Evolutionary conservation across 164 flowering plant species (phyloP).

Genomic region (Vitis rotundifolia): DNA sequence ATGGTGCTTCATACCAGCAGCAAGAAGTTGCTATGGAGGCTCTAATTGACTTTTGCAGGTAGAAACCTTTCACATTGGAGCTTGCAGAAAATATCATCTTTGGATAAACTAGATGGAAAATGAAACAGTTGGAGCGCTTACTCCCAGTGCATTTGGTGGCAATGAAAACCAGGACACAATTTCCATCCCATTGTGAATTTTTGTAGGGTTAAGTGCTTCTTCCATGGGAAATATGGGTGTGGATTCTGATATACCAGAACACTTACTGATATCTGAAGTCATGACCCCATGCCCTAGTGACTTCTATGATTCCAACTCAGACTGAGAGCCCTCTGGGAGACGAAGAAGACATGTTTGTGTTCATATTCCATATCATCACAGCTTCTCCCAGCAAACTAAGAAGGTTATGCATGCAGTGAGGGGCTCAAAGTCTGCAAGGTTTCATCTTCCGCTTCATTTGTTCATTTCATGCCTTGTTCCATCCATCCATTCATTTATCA

Average conservation of each 20-base stretch:
- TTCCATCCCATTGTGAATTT: conserved; percentile 27
- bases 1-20: conserved; percentile 64
- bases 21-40: conserved; percentile 79
- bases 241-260: conserved; percentile 32
- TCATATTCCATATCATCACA: conserved; percentile 8
- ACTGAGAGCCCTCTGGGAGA: conserved; percentile 4
- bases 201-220: conserved; percentile 26
- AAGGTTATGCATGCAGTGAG: conserved; percentile 10
- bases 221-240: conserved; percentile 22
- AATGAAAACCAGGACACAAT: conserved; percentile 27
- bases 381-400: conserved; percentile 12
- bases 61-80: conserved; percentile 50
- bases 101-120: no score
- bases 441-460: conserved; percentile 3
- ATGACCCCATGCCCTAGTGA: no score
- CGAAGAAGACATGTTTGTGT: conserved; percentile 7
- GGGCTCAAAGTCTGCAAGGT: conserved; percentile 11
- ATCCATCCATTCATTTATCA: neutral
- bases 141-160: neutral
- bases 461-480: conserved; percentile 12
- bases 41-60: conserved; percentile 67
- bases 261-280: conserved; percentile 34
- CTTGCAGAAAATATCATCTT: conserved; percentile 25
- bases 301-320: no score
- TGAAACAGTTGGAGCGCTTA: no score